Conservation (phyloP, 2,329 filamentous ascomycete species). For the Hypoxylon sp. region DNA sequence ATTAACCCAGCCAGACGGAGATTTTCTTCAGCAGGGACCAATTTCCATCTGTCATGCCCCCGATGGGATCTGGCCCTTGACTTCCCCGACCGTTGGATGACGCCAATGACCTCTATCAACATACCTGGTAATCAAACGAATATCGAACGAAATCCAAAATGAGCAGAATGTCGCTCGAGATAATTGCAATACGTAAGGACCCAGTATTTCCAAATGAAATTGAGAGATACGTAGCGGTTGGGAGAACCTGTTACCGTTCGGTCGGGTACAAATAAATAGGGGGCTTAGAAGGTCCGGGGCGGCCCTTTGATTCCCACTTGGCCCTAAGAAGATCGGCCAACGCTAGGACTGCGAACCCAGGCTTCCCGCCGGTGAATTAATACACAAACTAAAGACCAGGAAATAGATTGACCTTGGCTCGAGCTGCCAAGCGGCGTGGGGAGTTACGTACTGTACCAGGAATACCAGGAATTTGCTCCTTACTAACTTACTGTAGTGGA, state of each 20-base stretch:
- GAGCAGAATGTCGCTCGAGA: conserved; percentile 14
- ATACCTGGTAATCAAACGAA: background rate
- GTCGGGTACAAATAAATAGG: conserved; percentile 38
- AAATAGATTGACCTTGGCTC: conserved; percentile 38
- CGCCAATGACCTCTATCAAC: conserved; percentile 16
- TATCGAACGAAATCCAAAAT: conserved; percentile 8
- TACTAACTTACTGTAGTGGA: conserved; percentile 39
- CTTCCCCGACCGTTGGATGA: conserved; percentile 35
- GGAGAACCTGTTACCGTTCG: conserved; percentile 38
- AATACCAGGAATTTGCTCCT: conserved; percentile 37
- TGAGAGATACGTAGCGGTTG: conserved; percentile 36
- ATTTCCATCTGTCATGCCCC: conserved; percentile 39
- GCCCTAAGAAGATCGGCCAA: conserved; percentile 41
- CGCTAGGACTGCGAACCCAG: conserved; percentile 42
- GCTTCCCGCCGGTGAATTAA: conserved; percentile 42
- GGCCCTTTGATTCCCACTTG: conserved; percentile 41
- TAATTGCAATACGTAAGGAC: conserved; percentile 12
- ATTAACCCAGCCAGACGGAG: conserved; percentile 49
- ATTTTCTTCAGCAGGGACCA: conserved; percentile 46
- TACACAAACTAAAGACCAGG: conserved; percentile 41
- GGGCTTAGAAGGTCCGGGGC: conserved; percentile 40
- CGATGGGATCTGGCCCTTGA: conserved; percentile 38
- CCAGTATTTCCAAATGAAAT: conserved; percentile 29
- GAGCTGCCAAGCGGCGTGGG: conserved; percentile 36
- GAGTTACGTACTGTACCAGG: conserved; percentile 39